These are phyloP conservation scores for Lipomyces yamanashiensis DNA, from an alignment of 805 yeast genomes.

Conservation along the genomic window DNA sequence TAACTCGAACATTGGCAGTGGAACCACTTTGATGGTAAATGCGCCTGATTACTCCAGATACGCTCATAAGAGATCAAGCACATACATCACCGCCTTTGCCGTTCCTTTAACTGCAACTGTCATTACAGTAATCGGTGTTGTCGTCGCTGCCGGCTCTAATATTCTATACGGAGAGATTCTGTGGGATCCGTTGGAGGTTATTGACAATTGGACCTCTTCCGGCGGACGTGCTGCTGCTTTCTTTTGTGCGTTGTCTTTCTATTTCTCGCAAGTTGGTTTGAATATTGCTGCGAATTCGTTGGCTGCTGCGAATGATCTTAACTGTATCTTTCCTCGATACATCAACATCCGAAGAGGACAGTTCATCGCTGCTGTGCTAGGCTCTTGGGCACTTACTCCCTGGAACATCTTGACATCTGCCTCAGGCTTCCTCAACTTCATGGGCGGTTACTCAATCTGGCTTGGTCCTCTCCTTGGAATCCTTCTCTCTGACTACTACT, in stretches of 20 bases:
- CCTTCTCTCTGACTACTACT: conserved; percentile 48
- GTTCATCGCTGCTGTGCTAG: conserved; percentile 40
- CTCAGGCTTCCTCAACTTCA: conserved; percentile 46
- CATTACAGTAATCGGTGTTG: conserved; percentile 33
- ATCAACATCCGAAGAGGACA: conserved; percentile 64
- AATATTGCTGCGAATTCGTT: conserved; percentile 60
- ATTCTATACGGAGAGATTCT: conserved; percentile 31
- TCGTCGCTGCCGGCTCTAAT: conserved; percentile 34
- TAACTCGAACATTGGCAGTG: conserved; percentile 56
- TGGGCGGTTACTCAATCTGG: conserved; percentile 50
- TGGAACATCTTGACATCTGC: conserved; percentile 51
- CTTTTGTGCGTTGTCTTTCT: conserved; percentile 49
- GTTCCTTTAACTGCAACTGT: conserved; percentile 27
- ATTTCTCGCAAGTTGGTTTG: conserved; percentile 73
- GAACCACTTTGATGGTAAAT: conserved; percentile 51
- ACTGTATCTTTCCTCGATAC: conserved; percentile 50
- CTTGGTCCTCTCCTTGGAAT: conserved; percentile 51
- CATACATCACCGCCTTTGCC: conserved; percentile 22
- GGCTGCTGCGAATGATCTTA: conserved; percentile 49
- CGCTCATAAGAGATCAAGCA: conserved; percentile 47
- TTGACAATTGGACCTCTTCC: conserved; percentile 32
- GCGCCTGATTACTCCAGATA: conserved; percentile 57
- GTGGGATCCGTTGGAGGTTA: conserved; percentile 35
- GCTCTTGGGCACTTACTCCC: conserved; percentile 49
- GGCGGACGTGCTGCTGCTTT: conserved; percentile 38